Evolutionary conservation across 768 basidiomycete genomes (phyloP).

Genomic region (Psilocybe cubensis): DNA sequence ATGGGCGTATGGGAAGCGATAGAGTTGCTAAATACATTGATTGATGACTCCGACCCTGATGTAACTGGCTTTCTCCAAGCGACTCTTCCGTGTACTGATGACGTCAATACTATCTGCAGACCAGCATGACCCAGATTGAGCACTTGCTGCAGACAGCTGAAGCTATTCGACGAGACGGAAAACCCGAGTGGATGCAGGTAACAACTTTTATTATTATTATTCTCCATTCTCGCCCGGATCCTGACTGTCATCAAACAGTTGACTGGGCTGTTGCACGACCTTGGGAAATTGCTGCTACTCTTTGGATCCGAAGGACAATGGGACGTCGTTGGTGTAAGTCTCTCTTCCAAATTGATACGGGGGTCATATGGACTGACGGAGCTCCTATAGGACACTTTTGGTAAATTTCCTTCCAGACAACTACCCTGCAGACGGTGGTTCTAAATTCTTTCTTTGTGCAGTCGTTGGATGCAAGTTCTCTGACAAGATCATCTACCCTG

Average conservation of each 20-base stretch:
- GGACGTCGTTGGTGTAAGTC: slow-evolving; percentile 89
- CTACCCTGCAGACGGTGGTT: slow-evolving; percentile 7
- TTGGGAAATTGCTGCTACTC: slow-evolving; percentile 85
- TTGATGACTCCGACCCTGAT: slow-evolving; percentile 93
- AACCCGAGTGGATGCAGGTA: slow-evolving; percentile 91
- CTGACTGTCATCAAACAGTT: slow-evolving; percentile 42
- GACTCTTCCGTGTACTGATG: slow-evolving; percentile 17
- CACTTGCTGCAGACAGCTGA: slow-evolving; percentile 93
- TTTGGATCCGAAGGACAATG: slow-evolving; percentile 91
- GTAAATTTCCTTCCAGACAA: slow-evolving; percentile 23
- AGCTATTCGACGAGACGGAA: slow-evolving; percentile 82
- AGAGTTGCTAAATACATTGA: slow-evolving; percentile 82
- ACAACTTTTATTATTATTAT: neutral
- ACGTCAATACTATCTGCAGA: slow-evolving; percentile 49
- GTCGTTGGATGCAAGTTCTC: slow-evolving; percentile 88
- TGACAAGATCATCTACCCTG: slow-evolving; percentile 81
- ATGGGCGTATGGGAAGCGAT: slow-evolving; percentile 90
- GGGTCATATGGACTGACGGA: slow-evolving; percentile 12
- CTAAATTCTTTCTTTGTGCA: slow-evolving; percentile 27
- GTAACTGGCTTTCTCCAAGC: slow-evolving; percentile 39
- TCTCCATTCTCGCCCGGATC: neutral
- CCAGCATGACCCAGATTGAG: slow-evolving; percentile 82
- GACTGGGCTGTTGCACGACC: slow-evolving; percentile 84
- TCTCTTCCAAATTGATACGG: slow-evolving; percentile 1
- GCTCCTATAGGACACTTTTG: slow-evolving; percentile 44